Conservation (phyloP, 2,329 filamentous ascomycete genomes). For the Calonectria henricotiae region DNA sequence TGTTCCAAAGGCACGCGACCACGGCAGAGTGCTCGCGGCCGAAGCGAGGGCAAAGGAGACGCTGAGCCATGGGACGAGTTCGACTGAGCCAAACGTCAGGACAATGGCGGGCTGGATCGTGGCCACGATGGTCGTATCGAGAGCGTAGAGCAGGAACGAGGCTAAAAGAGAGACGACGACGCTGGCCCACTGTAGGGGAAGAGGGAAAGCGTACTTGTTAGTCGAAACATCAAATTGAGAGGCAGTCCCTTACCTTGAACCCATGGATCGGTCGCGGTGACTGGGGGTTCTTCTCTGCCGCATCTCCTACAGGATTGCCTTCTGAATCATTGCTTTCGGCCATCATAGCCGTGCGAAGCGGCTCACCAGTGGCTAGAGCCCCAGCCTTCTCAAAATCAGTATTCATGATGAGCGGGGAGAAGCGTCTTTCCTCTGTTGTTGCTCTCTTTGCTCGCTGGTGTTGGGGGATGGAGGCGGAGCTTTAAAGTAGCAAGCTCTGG, state of each 20-base stretch:
- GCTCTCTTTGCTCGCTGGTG: not conserved
- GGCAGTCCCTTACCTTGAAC: not conserved
- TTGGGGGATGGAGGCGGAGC: not conserved
- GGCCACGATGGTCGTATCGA: slow-evolving; percentile 47
- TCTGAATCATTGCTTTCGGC: not conserved
- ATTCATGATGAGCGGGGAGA: not conserved
- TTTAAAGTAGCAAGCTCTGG: slow-evolving; percentile 3
- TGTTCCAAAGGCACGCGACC: slow-evolving; percentile 42
- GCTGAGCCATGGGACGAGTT: slow-evolving; percentile 43
- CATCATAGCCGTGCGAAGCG: not conserved
- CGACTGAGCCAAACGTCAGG: slow-evolving; percentile 35
- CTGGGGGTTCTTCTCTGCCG: not conserved
- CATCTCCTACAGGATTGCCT: not conserved
- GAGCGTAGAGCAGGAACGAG: slow-evolving; percentile 5
- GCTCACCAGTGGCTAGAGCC: not conserved
- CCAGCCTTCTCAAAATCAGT: not conserved
- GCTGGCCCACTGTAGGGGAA: not conserved
- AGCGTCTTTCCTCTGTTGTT: not conserved
- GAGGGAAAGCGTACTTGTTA: not conserved
- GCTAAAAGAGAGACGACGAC: not conserved
- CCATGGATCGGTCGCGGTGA: not conserved
- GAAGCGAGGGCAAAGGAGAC: slow-evolving; percentile 48
- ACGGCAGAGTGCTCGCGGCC: slow-evolving; percentile 37
- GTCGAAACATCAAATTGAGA: not conserved
- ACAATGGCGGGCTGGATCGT: slow-evolving; percentile 44